Evolutionary conservation across 805 yeast genomes (phyloP).

Genomic region (Grigorovia jiainica): DNA sequence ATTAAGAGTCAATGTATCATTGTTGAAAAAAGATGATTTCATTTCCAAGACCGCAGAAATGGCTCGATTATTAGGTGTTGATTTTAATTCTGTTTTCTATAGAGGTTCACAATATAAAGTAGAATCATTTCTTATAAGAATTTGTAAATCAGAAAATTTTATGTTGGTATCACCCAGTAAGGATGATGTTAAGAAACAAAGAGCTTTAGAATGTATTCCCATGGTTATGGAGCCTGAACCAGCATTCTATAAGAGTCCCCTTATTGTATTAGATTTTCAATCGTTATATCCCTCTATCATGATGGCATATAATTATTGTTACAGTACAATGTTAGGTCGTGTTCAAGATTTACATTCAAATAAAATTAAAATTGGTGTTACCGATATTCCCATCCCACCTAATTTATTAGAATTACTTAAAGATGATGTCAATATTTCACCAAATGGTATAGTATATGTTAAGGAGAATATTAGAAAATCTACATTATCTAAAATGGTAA

Average conservation of each 20-base stretch:
- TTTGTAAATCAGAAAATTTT: constrained; percentile 68
- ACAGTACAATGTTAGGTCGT: constrained; percentile 60
- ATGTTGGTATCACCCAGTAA: constrained; percentile 72
- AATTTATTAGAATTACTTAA: constrained; percentile 47
- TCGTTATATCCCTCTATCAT: constrained; percentile 88
- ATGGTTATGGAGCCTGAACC: constrained; percentile 89
- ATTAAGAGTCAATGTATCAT: constrained; percentile 31
- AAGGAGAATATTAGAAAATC: constrained; percentile 60
- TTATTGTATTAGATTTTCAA: constrained; percentile 86
- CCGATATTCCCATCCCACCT: constrained; percentile 39
- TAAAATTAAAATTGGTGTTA: constrained; percentile 44
- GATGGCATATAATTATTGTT: constrained; percentile 86
- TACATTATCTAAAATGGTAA: constrained; percentile 70
- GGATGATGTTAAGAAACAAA: constrained; percentile 71
- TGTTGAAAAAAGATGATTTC: constrained; percentile 55
- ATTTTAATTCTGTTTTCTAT: constrained; percentile 76
- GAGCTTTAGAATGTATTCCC: constrained; percentile 80
- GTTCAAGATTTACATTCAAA: constrained; percentile 41
- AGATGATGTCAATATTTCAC: constrained; percentile 59
- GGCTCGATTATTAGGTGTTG: constrained; percentile 80
- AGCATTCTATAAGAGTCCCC: constrained; percentile 76
- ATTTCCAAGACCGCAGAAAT: constrained; percentile 68
- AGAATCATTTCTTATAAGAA: constrained; percentile 68
- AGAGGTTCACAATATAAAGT: constrained; percentile 94
- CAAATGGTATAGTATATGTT: constrained; percentile 79